Conservation (phyloP, 495 filamentous ascomycete species). For the Lepidopterella palustris region DNA sequence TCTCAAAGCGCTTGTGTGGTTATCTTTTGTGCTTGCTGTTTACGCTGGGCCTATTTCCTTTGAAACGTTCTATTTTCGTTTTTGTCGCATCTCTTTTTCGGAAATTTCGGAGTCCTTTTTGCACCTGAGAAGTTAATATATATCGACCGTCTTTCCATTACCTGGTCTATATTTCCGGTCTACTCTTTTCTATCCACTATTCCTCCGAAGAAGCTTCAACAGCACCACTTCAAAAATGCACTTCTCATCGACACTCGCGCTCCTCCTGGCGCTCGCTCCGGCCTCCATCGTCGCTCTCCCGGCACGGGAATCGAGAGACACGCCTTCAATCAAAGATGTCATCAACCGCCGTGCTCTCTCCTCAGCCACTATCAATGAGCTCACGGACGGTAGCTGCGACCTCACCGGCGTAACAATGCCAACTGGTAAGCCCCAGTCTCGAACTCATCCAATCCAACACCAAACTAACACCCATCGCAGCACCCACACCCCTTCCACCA, state of each 20-base stretch:
- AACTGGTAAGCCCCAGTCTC: slow-evolving; percentile 8
- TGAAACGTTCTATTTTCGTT: neutral
- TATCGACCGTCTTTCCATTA: neutral
- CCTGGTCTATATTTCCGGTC: neutral
- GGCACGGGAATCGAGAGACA: neutral
- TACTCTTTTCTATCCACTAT: neutral
- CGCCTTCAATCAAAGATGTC: slow-evolving; percentile 2
- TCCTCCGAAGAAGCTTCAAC: neutral
- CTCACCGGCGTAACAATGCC: slow-evolving; percentile 5
- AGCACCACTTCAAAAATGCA: slow-evolving; percentile 20
- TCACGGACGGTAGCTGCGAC: slow-evolving; percentile 20
- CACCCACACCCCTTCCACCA: slow-evolving; percentile 46
- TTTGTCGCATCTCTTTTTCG: neutral
- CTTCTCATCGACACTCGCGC: slow-evolving; percentile 19
- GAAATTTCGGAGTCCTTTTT: slow-evolving; percentile 4
- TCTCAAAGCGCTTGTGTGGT: no score
- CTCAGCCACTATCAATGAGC: neutral
- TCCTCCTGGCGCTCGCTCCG: slow-evolving; percentile 25
- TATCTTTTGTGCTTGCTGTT: no score
- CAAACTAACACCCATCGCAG: slow-evolving; percentile 18
- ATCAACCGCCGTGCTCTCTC: neutral
- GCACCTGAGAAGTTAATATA: neutral
- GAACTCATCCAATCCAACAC: neutral
- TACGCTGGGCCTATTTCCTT: neutral
- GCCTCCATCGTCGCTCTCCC: slow-evolving; percentile 19